A percentile compares a stretch with the other conserved stretches of the same genome.
Conservation (phyloP, 164 flowering plant species). For the Piper longum region DNA sequence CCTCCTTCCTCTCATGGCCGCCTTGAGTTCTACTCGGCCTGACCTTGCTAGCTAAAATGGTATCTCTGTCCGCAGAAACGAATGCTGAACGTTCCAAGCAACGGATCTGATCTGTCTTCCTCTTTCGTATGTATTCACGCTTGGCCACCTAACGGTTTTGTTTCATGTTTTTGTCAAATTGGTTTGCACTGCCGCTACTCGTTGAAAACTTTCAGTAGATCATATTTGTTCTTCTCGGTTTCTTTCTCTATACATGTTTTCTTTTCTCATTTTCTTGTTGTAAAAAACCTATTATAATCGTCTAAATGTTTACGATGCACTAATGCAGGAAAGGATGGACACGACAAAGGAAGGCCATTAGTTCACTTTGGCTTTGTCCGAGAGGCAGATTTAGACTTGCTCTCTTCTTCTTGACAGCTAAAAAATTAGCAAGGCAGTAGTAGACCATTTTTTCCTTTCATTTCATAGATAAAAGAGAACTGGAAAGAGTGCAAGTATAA, state of each 20-base stretch:
- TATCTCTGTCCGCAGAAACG: background rate
- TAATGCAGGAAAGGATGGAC: too few relatives aligned
- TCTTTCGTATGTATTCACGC: background rate
- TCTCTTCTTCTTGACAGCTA: too few relatives aligned
- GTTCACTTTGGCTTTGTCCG: too few relatives aligned
- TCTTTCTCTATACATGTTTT: background rate
- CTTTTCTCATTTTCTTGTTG: background rate
- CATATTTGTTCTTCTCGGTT: background rate
- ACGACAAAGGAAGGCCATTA: too few relatives aligned
- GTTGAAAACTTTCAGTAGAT: too few relatives aligned
- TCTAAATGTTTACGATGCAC: too few relatives aligned
- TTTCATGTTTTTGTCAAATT: background rate
- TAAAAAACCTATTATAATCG: too few relatives aligned
- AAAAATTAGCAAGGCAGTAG: too few relatives aligned
- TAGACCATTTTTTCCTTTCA: too few relatives aligned
- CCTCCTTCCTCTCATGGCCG: background rate
- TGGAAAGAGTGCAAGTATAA: background rate
- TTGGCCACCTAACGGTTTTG: background rate
- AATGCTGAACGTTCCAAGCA: background rate
- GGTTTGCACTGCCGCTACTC: background rate
- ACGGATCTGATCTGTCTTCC: conserved; percentile 4
- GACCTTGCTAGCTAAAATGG: too few relatives aligned
- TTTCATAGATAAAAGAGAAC: background rate
- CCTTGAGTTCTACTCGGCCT: background rate
- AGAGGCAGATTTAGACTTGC: too few relatives aligned